phyloP scores from a whole-genome alignment of 176 grass and related monocot species.

The Alloteropsis semialata region DNA sequence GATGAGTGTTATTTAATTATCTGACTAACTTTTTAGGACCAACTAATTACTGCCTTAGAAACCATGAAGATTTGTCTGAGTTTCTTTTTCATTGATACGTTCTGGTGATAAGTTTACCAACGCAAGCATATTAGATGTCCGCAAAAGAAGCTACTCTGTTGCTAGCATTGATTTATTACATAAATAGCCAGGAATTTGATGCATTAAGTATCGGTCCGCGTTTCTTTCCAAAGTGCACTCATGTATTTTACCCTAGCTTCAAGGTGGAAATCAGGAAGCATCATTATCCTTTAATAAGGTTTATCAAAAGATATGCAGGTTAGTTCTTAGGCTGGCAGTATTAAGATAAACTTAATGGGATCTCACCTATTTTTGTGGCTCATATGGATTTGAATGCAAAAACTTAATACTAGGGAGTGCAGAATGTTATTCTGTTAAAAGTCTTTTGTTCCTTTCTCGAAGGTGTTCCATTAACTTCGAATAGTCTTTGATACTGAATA shows the following conservation, averaged over 20 bases:
- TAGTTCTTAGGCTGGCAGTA: background rate
- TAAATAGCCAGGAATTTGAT: background rate
- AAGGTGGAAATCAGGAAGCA: background rate
- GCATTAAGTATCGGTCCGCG: background rate
- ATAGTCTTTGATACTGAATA: background rate
- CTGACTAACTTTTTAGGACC: background rate
- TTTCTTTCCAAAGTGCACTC: background rate
- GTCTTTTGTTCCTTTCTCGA: too few species aligned
- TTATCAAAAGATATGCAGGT: background rate
- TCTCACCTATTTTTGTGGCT: background rate
- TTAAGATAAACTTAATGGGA: background rate
- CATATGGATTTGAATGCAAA: background rate
- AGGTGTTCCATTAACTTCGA: background rate
- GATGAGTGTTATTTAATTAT: background rate
- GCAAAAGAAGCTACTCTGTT: background rate
- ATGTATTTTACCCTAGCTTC: background rate
- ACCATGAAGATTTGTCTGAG: background rate
- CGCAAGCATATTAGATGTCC: background rate
- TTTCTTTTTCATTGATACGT: background rate
- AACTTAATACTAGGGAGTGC: background rate
- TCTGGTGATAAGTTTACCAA: background rate
- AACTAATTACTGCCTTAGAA: background rate
- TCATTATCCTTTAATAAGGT: background rate
- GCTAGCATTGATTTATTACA: background rate
- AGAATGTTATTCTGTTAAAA: background rate